Base-by-base conservation (phyloP, 495 filamentous ascomycete species). In the Polyplosphaeria fusca region DNA sequence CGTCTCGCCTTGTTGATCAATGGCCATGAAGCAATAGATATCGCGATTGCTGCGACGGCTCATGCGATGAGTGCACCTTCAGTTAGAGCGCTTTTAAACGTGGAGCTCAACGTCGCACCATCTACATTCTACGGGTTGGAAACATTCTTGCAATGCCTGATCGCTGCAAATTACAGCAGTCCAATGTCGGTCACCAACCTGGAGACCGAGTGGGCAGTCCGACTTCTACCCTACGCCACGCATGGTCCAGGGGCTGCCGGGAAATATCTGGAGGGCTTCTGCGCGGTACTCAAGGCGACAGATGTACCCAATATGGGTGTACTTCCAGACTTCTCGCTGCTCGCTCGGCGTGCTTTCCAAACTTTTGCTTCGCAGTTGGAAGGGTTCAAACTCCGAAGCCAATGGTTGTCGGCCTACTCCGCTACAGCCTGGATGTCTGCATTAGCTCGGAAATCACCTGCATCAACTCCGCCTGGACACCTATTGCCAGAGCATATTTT, bases 1-100 rank as follows among this genome's bases (percentile, higher is more conserved):
- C 52, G 41, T 16, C 56, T 64, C 1, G 49, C 44, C 13, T 24
- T 35, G 3, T 42, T 64, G 20, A 60, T 64, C 14, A 39, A 60
- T n/a, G 27, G 44, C n/a, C 55, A 64, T 44, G 50, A 64, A 27
- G 55, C 28, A 7, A 27, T 37, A 45, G 61, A 64, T 52, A 35
- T 64, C n/a, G 61, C 61, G 7, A 49, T 64, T n/a, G 61, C 61
- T 25, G 61, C 61, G 3, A 55, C 50, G 24, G 61, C 61, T 30
- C 52, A 60, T 60, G 61, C 56, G 4, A 60, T 64, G 51, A 55
- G 50, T 12, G 48, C 61, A 9, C 18, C 22, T 9, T 37, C 61
- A 5, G 5, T 64, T 1, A 26, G 56, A 51, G 55, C 52, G 16
- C 11, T 58, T 11, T 52, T 64, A 0, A 64, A 64, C 24, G 50